These are phyloP conservation scores for Globisporangium barbulae DNA, from an alignment of 352 stramenopile species.

Conservation along the genomic window DNA sequence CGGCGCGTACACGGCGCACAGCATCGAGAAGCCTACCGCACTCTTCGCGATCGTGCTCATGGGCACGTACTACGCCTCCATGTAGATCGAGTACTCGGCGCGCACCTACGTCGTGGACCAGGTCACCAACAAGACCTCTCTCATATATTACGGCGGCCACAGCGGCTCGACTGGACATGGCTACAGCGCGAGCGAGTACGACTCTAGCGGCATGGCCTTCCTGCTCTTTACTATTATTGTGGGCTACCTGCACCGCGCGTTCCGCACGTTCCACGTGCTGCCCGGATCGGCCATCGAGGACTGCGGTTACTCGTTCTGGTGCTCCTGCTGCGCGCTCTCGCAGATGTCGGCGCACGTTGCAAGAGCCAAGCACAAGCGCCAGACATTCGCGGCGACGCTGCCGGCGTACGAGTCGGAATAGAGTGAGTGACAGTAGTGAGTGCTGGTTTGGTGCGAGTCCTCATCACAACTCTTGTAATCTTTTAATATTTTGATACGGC, in stretches of 20 bases:
- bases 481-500: too few species aligned
- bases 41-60: slow-evolving; percentile 2
- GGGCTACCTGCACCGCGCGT: background rate
- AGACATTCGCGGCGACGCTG: slow-evolving; percentile 5
- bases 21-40: slow-evolving; percentile 3
- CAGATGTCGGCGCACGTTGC: slow-evolving; percentile 26
- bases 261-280: slow-evolving; percentile 15
- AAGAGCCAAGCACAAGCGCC: slow-evolving; percentile 12
- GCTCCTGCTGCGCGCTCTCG: slow-evolving; percentile 19
- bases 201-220: background rate
- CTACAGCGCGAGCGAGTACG: too few species aligned
- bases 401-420: slow-evolving; percentile 8
- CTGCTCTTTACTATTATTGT: background rate
- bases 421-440: too few species aligned
- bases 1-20: slow-evolving; percentile 6
- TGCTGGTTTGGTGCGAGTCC: too few species aligned
- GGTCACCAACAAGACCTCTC: too few species aligned
- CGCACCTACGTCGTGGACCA: too few species aligned
- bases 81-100: background rate
- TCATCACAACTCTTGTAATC: too few species aligned
- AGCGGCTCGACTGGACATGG: too few species aligned
- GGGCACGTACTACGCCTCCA: background rate
- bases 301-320: slow-evolving; percentile 11
- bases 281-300: slow-evolving; percentile 14
- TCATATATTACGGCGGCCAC: too few species aligned